Conservation (phyloP, 805 yeast species). For the Jamesozyma rosinii region DNA sequence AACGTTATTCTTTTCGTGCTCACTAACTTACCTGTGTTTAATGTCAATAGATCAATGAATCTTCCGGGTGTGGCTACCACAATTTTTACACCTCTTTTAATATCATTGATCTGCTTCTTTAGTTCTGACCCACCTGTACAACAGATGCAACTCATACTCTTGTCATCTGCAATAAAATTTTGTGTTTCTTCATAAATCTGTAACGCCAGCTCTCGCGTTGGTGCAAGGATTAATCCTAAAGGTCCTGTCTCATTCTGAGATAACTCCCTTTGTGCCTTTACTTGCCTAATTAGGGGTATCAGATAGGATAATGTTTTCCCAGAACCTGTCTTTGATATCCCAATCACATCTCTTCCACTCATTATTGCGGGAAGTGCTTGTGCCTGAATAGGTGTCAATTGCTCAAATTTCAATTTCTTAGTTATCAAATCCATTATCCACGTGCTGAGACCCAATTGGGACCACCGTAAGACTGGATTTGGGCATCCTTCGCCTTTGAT, state of each 20-base stretch:
- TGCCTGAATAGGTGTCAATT: slow-evolving; percentile 82
- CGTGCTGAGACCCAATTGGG: slow-evolving; percentile 69
- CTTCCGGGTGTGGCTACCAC: slow-evolving; percentile 94
- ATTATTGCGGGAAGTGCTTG: slow-evolving; percentile 86
- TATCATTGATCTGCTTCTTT: slow-evolving; percentile 67
- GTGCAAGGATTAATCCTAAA: slow-evolving; percentile 68
- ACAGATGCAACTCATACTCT: slow-evolving; percentile 51
- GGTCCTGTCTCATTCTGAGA: slow-evolving; percentile 55
- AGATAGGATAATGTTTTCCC: slow-evolving; percentile 90
- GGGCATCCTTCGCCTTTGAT: slow-evolving; percentile 52
- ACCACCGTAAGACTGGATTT: slow-evolving; percentile 66
- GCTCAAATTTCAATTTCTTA: slow-evolving; percentile 40
- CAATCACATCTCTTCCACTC: slow-evolving; percentile 84
- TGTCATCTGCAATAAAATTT: slow-evolving; percentile 37
- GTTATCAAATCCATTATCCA: slow-evolving; percentile 45
- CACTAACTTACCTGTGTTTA: slow-evolving; percentile 66
- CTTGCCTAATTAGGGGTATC: slow-evolving; percentile 75
- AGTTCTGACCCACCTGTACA: slow-evolving; percentile 89
- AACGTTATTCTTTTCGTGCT: slow-evolving; percentile 63
- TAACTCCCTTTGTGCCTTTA: slow-evolving; percentile 58
- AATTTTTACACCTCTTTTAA: slow-evolving; percentile 70
- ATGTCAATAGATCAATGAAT: slow-evolving; percentile 75
- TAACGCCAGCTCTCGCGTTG: slow-evolving; percentile 84
- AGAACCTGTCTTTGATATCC: slow-evolving; percentile 93
- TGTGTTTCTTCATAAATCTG: slow-evolving; percentile 67